Conservation (phyloP, 805 yeast genomes). For the Starmerella potacharoeniae region DNA sequence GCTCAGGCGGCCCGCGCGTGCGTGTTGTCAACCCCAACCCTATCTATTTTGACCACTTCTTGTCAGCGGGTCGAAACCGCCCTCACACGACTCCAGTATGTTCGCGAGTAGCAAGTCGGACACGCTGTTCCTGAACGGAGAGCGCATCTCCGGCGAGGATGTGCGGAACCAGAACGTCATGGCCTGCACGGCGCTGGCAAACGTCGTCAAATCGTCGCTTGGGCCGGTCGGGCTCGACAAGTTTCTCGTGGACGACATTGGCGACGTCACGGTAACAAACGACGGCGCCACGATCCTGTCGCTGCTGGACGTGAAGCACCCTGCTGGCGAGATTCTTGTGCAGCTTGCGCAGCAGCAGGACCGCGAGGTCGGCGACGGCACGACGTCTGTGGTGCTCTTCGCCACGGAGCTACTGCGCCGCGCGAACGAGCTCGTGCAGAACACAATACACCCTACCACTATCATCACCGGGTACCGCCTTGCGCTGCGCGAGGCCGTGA, state of each 20-base stretch:
- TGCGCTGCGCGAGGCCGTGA: constrained; percentile 81
- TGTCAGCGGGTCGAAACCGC: neutral
- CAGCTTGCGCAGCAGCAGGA: constrained; percentile 98
- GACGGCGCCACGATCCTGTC: constrained; percentile 96
- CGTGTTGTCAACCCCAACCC: neutral
- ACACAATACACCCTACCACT: constrained; percentile 94
- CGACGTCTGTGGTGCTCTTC: constrained; percentile 92
- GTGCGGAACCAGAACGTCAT: constrained; percentile 86
- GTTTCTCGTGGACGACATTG: constrained; percentile 97
- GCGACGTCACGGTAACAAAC: constrained; percentile 96
- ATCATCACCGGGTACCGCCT: constrained; percentile 93
- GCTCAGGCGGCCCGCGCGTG: too few species aligned
- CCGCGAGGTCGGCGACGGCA: constrained; percentile 94
- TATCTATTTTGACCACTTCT: neutral
- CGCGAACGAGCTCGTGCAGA: constrained; percentile 86
- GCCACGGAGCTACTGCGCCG: constrained; percentile 86
- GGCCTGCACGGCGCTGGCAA: constrained; percentile 82
- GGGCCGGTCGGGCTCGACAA: constrained; percentile 99
- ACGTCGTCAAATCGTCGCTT: constrained; percentile 77
- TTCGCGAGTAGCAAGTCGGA: constrained; percentile 33
- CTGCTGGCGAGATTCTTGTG: constrained; percentile 94
- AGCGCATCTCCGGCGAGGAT: constrained; percentile 90
- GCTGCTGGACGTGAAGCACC: constrained; percentile 91
- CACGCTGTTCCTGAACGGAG: constrained; percentile 90
- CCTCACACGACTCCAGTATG: constrained; percentile 7